These are phyloP conservation scores for Phytophthora europaea DNA, from an alignment of 352 stramenopile genomes.

Conservation along the genomic window DNA sequence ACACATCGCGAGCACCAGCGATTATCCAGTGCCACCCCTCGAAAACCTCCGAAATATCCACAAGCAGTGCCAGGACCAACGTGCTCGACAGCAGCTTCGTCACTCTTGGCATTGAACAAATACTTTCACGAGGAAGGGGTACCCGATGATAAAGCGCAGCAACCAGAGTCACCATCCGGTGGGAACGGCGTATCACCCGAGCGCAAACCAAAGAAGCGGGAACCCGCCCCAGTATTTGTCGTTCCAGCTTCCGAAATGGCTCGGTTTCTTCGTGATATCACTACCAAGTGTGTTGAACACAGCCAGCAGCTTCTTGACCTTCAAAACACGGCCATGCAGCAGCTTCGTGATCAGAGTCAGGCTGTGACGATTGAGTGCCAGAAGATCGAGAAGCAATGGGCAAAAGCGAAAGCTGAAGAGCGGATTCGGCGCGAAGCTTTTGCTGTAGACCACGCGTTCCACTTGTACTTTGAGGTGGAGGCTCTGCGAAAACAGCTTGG, in stretches of 20 bases:
- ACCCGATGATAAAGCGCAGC: neutral
- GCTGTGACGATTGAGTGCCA: slow-evolving; percentile 6
- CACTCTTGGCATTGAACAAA: slow-evolving; percentile 24
- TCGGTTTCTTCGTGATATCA: slow-evolving; percentile 20
- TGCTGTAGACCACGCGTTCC: slow-evolving; percentile 50
- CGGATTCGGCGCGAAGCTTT: slow-evolving; percentile 52
- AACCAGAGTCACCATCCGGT: neutral
- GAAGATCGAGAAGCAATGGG: slow-evolving; percentile 16
- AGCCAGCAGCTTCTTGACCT: slow-evolving; percentile 35
- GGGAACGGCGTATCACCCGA: neutral
- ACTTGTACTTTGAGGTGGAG: slow-evolving; percentile 56
- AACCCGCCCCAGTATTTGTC: slow-evolving; percentile 16
- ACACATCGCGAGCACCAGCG: slow-evolving; percentile 37
- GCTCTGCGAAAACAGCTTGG: slow-evolving; percentile 43
- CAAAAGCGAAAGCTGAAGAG: slow-evolving; percentile 36
- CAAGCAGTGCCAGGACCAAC: neutral
- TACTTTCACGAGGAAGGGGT: slow-evolving; percentile 21
- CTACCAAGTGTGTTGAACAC: slow-evolving; percentile 17
- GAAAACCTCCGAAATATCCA: neutral
- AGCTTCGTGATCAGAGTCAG: slow-evolving; percentile 25
- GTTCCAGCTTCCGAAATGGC: slow-evolving; percentile 35
- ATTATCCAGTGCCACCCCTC: slow-evolving; percentile 1
- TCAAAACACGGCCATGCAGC: slow-evolving; percentile 15
- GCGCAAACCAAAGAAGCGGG: neutral
- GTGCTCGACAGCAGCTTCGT: neutral